Evolutionary conservation across 495 filamentous ascomycete genomes (phyloP).

Genomic region (Trichoderma gamsii): DNA sequence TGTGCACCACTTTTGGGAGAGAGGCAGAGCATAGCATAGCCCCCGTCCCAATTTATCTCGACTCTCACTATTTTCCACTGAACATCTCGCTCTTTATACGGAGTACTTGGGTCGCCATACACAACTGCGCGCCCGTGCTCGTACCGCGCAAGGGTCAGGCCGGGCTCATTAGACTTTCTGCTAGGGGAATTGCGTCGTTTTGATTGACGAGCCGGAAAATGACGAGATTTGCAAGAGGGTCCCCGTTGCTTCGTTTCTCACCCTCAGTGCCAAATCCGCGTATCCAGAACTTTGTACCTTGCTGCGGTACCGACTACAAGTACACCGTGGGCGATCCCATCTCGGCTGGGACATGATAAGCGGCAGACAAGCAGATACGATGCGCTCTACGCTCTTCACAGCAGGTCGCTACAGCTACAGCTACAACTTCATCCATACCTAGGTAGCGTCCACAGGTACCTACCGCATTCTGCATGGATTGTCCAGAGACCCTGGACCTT

Average conservation of each 20-base stretch:
- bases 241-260: neutral
- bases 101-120: neutral
- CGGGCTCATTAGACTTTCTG: constrained; percentile 9
- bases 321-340: neutral
- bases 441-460: neutral
- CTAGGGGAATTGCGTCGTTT: neutral
- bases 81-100: neutral
- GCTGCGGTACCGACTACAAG: neutral
- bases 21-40: neutral
- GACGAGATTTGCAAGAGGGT: constrained; percentile 7
- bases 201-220: neutral
- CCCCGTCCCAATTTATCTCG: neutral
- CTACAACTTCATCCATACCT: neutral
- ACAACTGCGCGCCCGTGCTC: neutral
- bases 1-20: neutral
- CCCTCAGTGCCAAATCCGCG: constrained; percentile 5
- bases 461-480: neutral
- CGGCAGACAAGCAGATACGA: too few relatives aligned
- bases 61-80: neutral
- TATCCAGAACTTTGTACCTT: neutral
- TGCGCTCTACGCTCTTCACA: too few relatives aligned
- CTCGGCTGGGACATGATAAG: neutral
- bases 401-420: too few relatives aligned
- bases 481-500: neutral
- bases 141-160: neutral